Evolutionary conservation across 164 flowering plant species (phyloP).

Genomic region (Tetracentron sinense): DNA sequence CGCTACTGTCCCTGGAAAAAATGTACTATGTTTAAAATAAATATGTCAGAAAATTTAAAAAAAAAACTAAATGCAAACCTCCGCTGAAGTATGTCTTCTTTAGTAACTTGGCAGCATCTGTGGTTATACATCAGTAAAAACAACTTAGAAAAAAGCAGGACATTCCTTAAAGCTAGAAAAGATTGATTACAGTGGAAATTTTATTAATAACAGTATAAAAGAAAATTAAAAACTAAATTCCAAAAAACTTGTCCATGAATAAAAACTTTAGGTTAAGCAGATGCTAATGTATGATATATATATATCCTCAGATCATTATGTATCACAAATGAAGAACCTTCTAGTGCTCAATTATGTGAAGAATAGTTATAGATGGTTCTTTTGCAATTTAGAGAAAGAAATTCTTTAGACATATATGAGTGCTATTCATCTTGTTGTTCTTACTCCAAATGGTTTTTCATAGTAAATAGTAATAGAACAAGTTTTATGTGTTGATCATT

Average conservation of each 20-base stretch:
- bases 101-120: conserved; percentile 78
- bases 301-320: background rate
- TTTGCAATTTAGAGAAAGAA: background rate
- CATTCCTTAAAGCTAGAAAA: background rate
- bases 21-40: conserved; percentile 1
- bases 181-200: no score
- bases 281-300: background rate
- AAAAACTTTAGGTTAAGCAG: background rate
- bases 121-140: conserved; percentile 7
- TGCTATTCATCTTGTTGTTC: no score
- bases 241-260: background rate
- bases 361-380: background rate
- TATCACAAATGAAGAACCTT: no score
- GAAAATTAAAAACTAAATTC: background rate
- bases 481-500: no score
- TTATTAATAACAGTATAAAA: background rate
- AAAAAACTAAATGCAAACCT: conserved; percentile 40
- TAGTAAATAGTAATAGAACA: no score
- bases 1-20: conserved; percentile 84
- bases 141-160: background rate
- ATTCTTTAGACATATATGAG: no score
- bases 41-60: background rate
- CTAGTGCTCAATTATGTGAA: background rate
- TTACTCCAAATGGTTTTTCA: no score
- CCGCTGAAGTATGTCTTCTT: conserved; percentile 92